phyloP scores from a whole-genome alignment of 805 yeast species.

The Groenewaldozyma salmanticensis region DNA sequence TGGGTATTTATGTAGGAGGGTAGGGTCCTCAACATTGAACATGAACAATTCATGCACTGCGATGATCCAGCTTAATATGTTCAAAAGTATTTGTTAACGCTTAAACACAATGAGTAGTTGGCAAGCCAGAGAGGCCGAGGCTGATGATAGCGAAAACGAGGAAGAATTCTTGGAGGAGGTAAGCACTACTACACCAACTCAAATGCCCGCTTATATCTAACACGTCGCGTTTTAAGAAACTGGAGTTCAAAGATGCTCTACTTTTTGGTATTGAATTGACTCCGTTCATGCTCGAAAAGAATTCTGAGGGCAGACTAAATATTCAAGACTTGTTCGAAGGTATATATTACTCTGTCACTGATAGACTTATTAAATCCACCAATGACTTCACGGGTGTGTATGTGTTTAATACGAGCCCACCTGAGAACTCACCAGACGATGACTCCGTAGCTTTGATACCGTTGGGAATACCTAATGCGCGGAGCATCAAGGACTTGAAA shows the following conservation, averaged over 20 bases:
- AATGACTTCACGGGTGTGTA: constrained; percentile 69
- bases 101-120: no score
- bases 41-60: no score
- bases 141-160: no score
- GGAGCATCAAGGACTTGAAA: constrained; percentile 39
- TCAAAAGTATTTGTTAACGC: no score
- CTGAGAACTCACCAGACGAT: constrained; percentile 30
- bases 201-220: no score
- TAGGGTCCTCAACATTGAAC: no score
- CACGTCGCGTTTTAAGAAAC: no score
- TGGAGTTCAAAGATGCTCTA: constrained; percentile 23
- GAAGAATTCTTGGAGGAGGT: no score
- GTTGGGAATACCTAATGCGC: constrained; percentile 46
- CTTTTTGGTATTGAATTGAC: constrained; percentile 29
- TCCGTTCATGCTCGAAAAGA: constrained; percentile 21
- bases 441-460: constrained; percentile 32
- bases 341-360: constrained; percentile 52
- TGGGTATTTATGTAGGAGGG: no score
- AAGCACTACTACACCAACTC: no score
- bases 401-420: constrained; percentile 31
- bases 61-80: no score
- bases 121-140: no score
- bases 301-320: constrained; percentile 10
- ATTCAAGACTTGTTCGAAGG: constrained; percentile 35
- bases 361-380: constrained; percentile 54